Percentiles rank a stretch among this genome's conserved stretches.
phyloP scores from a whole-genome alignment of 2,329 filamentous ascomycete species.

The Grosmannia penicillata region DNA sequence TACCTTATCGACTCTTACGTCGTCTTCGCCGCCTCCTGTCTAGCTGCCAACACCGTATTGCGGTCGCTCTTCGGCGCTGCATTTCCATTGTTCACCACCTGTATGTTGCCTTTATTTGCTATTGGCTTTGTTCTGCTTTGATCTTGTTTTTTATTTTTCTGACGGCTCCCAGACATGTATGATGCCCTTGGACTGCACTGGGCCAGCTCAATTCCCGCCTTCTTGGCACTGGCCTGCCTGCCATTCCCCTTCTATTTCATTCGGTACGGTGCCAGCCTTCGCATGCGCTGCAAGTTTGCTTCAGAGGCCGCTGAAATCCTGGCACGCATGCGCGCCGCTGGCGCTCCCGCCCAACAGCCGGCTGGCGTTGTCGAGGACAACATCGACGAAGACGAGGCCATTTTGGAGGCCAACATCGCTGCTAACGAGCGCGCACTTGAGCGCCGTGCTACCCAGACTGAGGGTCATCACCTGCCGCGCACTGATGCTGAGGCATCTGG shows the following conservation, averaged over 20 bases:
- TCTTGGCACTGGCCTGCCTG: slow-evolving; percentile 55
- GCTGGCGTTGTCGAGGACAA: slow-evolving; percentile 13
- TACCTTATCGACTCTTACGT: slow-evolving; percentile 59
- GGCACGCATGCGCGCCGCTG: slow-evolving; percentile 22
- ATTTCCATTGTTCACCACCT: slow-evolving; percentile 57
- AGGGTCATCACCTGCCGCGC: too few relatives aligned
- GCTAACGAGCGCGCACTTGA: slow-evolving; percentile 2
- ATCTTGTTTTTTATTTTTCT: background rate
- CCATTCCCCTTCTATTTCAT: slow-evolving; percentile 67
- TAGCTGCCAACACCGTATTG: slow-evolving; percentile 59
- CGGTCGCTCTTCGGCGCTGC: slow-evolving; percentile 57
- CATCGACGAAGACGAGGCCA: slow-evolving; percentile 4
- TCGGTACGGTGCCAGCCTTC: slow-evolving; percentile 50
- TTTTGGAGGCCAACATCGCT: slow-evolving; percentile 3
- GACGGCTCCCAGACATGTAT: slow-evolving; percentile 28
- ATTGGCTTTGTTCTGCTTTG: too few relatives aligned
- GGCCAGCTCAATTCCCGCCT: slow-evolving; percentile 60
- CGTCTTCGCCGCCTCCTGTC: slow-evolving; percentile 61
- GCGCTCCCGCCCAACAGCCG: slow-evolving; percentile 14
- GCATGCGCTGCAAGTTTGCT: slow-evolving; percentile 54
- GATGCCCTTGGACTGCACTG: slow-evolving; percentile 54
- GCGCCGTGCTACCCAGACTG: slow-evolving; percentile 2
- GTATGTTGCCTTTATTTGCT: too few relatives aligned
- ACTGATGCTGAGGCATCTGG: too few relatives aligned
- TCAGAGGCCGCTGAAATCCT: slow-evolving; percentile 50